Conservation (phyloP, 2,329 filamentous ascomycete species). For the Penicillium sp. region DNA sequence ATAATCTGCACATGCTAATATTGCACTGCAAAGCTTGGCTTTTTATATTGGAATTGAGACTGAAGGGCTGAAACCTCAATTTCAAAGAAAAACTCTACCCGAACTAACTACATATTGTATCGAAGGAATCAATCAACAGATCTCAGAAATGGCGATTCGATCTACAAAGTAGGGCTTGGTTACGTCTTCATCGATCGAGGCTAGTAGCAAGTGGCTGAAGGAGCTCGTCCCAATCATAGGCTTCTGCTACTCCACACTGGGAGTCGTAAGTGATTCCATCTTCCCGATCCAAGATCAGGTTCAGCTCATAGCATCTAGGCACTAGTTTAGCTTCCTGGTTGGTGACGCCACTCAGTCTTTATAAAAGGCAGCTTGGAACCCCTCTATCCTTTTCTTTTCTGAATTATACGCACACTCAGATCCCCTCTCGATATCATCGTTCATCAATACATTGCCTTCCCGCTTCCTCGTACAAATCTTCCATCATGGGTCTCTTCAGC, state of each 20-base stretch:
- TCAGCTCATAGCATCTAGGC: not conserved
- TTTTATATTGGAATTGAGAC: not conserved
- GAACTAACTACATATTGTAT: not conserved
- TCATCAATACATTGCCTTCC: not conserved
- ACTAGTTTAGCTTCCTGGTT: not conserved
- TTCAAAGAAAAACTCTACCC: not conserved
- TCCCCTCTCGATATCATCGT: not conserved
- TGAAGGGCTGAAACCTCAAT: too few species aligned
- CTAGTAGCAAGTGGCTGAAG: not conserved
- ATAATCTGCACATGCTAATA: not conserved
- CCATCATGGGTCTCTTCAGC: slow-evolving; percentile 4
- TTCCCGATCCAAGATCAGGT: not conserved
- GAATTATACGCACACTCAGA: not conserved
- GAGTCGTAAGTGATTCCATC: slow-evolving; percentile 3
- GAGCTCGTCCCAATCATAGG: not conserved
- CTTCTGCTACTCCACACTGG: not conserved
- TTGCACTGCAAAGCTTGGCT: not conserved
- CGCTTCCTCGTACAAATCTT: not conserved
- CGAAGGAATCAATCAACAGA: not conserved
- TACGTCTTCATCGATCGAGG: not conserved
- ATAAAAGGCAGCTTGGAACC: not conserved
- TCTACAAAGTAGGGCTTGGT: not conserved
- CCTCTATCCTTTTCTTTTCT: not conserved
- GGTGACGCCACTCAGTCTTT: not conserved
- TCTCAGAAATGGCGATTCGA: not conserved